phyloP scores from a whole-genome alignment of 805 yeast genomes.

The Candida sakaeoensis region DNA sequence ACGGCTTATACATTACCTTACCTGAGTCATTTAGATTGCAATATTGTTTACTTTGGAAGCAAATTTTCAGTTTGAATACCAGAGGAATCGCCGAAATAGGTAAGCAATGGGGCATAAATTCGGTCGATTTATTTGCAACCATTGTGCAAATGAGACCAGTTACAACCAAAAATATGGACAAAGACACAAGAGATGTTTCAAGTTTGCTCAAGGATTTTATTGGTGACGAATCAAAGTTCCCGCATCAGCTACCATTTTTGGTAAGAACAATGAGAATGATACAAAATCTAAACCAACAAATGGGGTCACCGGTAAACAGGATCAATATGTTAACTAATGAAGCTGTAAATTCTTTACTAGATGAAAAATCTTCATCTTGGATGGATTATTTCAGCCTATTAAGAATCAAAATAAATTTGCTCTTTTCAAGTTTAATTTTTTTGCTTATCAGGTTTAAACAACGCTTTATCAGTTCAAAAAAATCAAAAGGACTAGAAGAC shows the following conservation, averaged over 20 bases:
- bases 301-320: slow-evolving; percentile 74
- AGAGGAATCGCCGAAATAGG: slow-evolving; percentile 48
- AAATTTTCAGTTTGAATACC: slow-evolving; percentile 50
- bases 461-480: slow-evolving; percentile 24
- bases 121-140: slow-evolving; percentile 59
- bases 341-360: slow-evolving; percentile 36
- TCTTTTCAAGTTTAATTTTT: slow-evolving; percentile 31
- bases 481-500: slow-evolving; percentile 41
- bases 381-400: slow-evolving; percentile 14
- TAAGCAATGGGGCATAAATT: slow-evolving; percentile 64
- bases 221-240: slow-evolving; percentile 61
- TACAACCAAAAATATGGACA: slow-evolving; percentile 15
- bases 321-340: slow-evolving; percentile 58
- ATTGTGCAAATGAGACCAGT: slow-evolving; percentile 50
- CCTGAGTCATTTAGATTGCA: slow-evolving; percentile 48
- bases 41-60: slow-evolving; percentile 63
- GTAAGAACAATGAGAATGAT: slow-evolving; percentile 73
- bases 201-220: slow-evolving; percentile 54
- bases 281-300: slow-evolving; percentile 61
- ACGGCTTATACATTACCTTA: slow-evolving; percentile 64
- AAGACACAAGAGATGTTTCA: slow-evolving; percentile 34
- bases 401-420: slow-evolving; percentile 20
- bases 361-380: slow-evolving; percentile 11
- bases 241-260: slow-evolving; percentile 60
- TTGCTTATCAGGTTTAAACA: slow-evolving; percentile 30